Conservation (phyloP, 306 rosid genomes). For the Trifolium fragiferum region DNA sequence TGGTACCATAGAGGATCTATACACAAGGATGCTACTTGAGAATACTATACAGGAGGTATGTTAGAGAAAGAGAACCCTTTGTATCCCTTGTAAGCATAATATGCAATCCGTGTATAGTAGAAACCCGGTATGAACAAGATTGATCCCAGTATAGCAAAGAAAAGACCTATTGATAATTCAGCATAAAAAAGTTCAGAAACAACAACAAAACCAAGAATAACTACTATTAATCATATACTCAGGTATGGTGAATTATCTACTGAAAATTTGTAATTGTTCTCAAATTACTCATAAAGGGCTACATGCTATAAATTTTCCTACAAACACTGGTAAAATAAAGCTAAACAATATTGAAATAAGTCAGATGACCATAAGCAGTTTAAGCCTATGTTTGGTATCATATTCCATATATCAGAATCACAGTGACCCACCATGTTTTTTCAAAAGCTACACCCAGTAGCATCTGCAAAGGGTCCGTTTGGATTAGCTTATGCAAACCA, state of each 20-base stretch:
- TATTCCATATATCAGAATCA: too few species aligned
- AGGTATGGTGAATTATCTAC: too few species aligned
- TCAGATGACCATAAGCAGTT: not conserved
- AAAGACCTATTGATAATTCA: slow-evolving; percentile 43
- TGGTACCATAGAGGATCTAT: slow-evolving; percentile 23
- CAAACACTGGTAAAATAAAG: not conserved
- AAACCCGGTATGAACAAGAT: slow-evolving; percentile 89
- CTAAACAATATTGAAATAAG: not conserved
- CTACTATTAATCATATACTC: not conserved
- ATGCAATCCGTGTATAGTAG: slow-evolving; percentile 94
- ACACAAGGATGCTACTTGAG: slow-evolving; percentile 32
- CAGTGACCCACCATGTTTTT: too few species aligned
- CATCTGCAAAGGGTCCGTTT: too few species aligned
- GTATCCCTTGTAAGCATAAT: slow-evolving; percentile 92
- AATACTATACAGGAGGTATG: slow-evolving; percentile 76
- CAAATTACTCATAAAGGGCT: not conserved
- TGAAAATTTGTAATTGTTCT: too few species aligned
- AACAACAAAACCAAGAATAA: not conserved
- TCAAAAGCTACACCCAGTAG: too few species aligned
- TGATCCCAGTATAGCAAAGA: slow-evolving; percentile 82
- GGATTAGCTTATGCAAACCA: too few species aligned
- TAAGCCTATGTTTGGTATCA: not conserved
- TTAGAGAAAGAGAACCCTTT: slow-evolving; percentile 90
- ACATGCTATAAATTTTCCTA: not conserved
- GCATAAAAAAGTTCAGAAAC: not conserved